A percentile compares a stretch with the other conserved stretches of the same genome.
These are phyloP conservation scores for Xylaria cubensis DNA, from an alignment of 495 filamentous ascomycete species.

Conservation along the genomic window DNA sequence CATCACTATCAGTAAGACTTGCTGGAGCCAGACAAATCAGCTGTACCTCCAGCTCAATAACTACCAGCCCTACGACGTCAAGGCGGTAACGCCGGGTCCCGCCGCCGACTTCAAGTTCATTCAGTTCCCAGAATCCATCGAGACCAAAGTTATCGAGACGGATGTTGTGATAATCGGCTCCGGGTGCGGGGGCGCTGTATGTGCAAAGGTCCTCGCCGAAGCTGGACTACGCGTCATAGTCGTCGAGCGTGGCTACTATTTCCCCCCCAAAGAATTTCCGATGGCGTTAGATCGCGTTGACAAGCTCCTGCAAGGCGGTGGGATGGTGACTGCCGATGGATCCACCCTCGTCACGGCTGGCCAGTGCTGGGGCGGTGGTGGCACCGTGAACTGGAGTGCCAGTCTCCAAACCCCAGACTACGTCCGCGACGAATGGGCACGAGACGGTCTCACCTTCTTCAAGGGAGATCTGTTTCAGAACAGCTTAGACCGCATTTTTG, in stretches of 20 bases:
- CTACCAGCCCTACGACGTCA: constrained; percentile 51
- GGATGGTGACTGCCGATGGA: constrained; percentile 61
- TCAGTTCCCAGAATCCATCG: constrained; percentile 32
- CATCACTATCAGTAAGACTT: constrained; percentile 56
- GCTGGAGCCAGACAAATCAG: constrained; percentile 66
- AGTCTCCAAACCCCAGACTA: constrained; percentile 72
- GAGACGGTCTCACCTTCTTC: constrained; percentile 68
- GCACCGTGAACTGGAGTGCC: constrained; percentile 78
- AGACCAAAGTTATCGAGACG: constrained; percentile 60
- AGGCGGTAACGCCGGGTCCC: constrained; percentile 48
- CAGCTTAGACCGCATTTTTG: constrained; percentile 63
- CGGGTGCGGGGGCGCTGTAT: constrained; percentile 78
- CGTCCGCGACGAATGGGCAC: constrained; percentile 77
- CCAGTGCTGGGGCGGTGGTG: constrained; percentile 74
- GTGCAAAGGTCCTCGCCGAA: constrained; percentile 75
- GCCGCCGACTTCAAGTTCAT: constrained; percentile 48
- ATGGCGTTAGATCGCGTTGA: constrained; percentile 60
- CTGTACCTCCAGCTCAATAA: constrained; percentile 62
- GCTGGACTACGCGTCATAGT: constrained; percentile 73
- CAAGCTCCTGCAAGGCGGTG: constrained; percentile 64
- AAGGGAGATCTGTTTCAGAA: constrained; percentile 72
- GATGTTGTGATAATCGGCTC: constrained; percentile 79
- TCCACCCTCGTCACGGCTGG: constrained; percentile 64
- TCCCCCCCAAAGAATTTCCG: constrained; percentile 65
- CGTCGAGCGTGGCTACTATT: constrained; percentile 73